Evolutionary conservation across 768 basidiomycete genomes (phyloP), one percentile per base, ranked within the genome.

Genomic region (Agaricus bisporus): DNA sequence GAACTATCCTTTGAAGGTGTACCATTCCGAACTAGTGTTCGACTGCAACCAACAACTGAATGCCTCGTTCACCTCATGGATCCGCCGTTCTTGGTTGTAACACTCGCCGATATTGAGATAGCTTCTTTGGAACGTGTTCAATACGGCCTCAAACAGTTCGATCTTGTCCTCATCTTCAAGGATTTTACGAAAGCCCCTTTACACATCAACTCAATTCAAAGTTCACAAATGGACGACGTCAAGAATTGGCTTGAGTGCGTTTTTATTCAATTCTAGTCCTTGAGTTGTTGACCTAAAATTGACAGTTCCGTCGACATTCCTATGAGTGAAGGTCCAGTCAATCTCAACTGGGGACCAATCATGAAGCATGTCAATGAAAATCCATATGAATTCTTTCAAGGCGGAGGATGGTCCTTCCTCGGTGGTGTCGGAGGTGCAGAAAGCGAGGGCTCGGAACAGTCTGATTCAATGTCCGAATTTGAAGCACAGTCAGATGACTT

Each of bases 311-410:
- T 98, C 52, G 97, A 99, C 64, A 95, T 99, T 54, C 87, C 97
- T 7, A 80, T 97, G 72, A 88, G 88, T 43, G 95, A 98, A 69
- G 89, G 95, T 4, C 91, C 92, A 6, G 92, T 99, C 73, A 98
- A 98, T 69, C 74, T 98, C 71, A 95, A 97, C 64, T 99, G 95
- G 97, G 85, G 86, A 5, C 90, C 89, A 3, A 97, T 99, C 67
- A 98, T 99, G 93, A 98, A 98, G 70, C 95, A 92, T 37, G 86
- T 98, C 70, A 97, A 97, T 58, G 95, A 98, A 59, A 91, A 87
- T 58, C 94, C 97, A 0, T 84, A 88, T 60, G 91, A 89, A 26
- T 99, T 98, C 74, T 99, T 95, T 83, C 86, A 87, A 57, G 83
- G 86, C 46, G 94, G 93, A n/a, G 97, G 97, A 35, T 98, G 95